These are phyloP conservation scores for Chlorella ohadii DNA, from an alignment of 139 green algal species.

Conservation along the genomic window DNA sequence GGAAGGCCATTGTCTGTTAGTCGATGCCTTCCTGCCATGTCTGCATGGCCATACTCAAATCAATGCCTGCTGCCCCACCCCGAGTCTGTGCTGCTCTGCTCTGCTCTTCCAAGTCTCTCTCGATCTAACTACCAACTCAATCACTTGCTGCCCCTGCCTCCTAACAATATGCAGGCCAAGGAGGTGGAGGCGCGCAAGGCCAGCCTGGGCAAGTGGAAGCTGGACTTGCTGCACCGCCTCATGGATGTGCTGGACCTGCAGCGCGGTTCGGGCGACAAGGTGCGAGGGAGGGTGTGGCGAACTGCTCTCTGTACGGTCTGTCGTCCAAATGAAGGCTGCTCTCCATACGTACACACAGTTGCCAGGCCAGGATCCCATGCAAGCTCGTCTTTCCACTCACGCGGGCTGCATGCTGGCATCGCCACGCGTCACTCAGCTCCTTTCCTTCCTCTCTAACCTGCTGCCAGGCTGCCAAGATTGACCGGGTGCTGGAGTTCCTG, in stretches of 20 bases:
- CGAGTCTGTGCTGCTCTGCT: too few relatives aligned
- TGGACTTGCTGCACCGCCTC: constrained; percentile 57
- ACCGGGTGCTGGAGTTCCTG: constrained; percentile 71
- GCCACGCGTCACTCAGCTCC: constrained; percentile 7
- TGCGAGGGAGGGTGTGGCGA: too few relatives aligned
- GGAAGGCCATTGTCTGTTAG: background rate
- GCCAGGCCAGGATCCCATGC: too few relatives aligned
- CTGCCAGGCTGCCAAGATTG: constrained; percentile 66
- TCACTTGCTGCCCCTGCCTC: too few relatives aligned
- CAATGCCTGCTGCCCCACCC: background rate
- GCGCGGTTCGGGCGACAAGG: constrained; percentile 57
- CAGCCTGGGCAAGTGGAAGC: constrained; percentile 61
- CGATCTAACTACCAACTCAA: too few relatives aligned
- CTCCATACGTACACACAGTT: too few relatives aligned
- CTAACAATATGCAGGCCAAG: constrained; percentile 48
- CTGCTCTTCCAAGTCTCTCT: too few relatives aligned
- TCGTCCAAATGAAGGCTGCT: too few relatives aligned
- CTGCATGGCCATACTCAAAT: background rate
- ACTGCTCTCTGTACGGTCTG: too few relatives aligned
- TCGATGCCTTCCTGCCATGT: too few relatives aligned
- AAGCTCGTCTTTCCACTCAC: too few relatives aligned
- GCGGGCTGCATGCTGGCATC: too few relatives aligned
- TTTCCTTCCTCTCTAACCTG: background rate
- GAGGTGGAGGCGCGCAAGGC: constrained; percentile 57
- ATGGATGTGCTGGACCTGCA: constrained; percentile 75